Conservation (phyloP, 73 alveolate species). For the Paramecium sexaurelia region DNA sequence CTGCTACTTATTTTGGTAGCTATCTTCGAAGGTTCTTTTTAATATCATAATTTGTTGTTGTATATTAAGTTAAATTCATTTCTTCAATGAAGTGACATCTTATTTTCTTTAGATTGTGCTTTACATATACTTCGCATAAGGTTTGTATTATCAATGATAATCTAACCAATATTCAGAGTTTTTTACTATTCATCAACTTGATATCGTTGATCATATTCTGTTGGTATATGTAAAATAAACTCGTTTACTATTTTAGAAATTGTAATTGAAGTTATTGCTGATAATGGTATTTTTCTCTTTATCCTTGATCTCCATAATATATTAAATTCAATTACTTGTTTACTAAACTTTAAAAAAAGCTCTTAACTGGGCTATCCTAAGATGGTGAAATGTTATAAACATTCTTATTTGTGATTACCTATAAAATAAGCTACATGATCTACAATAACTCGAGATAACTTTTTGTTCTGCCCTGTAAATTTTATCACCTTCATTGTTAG, state of each 20-base stretch:
- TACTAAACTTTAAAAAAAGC: constrained; percentile 48
- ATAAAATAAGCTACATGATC: not conserved
- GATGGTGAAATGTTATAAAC: constrained; percentile 66
- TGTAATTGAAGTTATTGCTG: constrained; percentile 20
- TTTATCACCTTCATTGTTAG: constrained; percentile 30
- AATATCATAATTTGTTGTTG: constrained; percentile 11
- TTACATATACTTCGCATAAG: constrained; percentile 46
- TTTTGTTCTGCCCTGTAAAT: constrained; percentile 37
- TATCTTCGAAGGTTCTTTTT: constrained; percentile 53
- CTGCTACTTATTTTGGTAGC: constrained; percentile 36
- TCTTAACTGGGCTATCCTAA: not conserved
- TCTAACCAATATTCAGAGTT: not conserved
- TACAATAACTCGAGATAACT: constrained; percentile 11
- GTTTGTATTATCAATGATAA: constrained; percentile 29
- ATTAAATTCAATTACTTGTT: not conserved
- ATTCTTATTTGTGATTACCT: constrained; percentile 57
- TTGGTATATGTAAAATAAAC: constrained; percentile 56
- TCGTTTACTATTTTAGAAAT: constrained; percentile 26
- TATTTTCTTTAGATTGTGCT: constrained; percentile 46
- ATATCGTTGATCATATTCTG: constrained; percentile 55
- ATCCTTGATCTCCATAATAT: constrained; percentile 10
- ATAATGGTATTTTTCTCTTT: constrained; percentile 53
- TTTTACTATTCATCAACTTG: constrained; percentile 59
- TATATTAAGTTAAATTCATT: not conserved
- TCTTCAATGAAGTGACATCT: constrained; percentile 52